Evolutionary conservation across 306 rosid species (phyloP).

Genomic region (Calophaca sinica): DNA sequence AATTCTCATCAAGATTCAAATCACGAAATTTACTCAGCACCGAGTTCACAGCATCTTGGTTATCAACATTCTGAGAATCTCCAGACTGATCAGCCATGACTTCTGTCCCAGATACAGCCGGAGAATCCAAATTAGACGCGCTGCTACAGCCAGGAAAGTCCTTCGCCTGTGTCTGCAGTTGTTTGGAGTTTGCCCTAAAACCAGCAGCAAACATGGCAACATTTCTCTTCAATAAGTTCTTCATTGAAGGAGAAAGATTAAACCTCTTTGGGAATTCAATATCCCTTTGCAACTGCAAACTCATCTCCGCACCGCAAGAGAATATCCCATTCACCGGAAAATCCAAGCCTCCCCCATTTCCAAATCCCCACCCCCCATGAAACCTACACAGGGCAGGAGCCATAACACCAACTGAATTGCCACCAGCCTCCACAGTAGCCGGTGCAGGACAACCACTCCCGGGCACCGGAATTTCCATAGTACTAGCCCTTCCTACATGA

Average conservation of each 20-base stretch:
- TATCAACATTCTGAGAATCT: constrained; percentile 59
- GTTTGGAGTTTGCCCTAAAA: constrained; percentile 81
- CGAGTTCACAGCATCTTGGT: constrained; percentile 74
- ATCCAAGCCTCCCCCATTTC: constrained; percentile 71
- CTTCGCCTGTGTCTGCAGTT: constrained; percentile 56
- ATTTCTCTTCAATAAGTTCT: constrained; percentile 79
- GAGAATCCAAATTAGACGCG: constrained; percentile 53
- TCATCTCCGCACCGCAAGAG: constrained; percentile 64
- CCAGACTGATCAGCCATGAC: constrained; percentile 56
- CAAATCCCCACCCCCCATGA: constrained; percentile 97
- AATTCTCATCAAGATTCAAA: constrained; percentile 83
- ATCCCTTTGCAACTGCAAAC: constrained; percentile 70
- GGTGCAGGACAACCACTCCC: constrained; percentile 48
- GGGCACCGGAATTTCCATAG: constrained; percentile 74
- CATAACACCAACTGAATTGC: constrained; percentile 59
- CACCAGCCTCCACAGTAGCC: constrained; percentile 47
- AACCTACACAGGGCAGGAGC: constrained; percentile 76
- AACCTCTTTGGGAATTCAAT: constrained; percentile 92
- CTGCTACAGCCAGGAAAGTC: constrained; percentile 39
- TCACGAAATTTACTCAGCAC: constrained; percentile 87
- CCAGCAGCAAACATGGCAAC: constrained; percentile 97
- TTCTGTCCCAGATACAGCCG: constrained; percentile 56
- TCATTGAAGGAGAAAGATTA: constrained; percentile 91
- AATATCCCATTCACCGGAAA: constrained; percentile 61
- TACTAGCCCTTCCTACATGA: constrained; percentile 86